Evolutionary conservation across 768 basidiomycete genomes (phyloP), one percentile per base, ranked within the genome.

Genomic region (Filobasidium floriforme): DNA sequence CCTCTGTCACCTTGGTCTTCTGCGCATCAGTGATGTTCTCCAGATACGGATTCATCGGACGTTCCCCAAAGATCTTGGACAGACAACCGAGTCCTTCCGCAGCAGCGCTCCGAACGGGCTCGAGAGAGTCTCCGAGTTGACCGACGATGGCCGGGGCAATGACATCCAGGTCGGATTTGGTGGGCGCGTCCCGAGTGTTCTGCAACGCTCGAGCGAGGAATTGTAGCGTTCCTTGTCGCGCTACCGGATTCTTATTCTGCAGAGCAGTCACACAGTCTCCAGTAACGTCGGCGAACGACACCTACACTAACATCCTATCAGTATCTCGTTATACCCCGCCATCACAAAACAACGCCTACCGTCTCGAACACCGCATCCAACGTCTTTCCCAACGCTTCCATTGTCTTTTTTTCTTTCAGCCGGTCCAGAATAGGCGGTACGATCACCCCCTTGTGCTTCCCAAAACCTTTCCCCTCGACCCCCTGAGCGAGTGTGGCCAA

Each of bases 51-150:
- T 88, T 92, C 54, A 99, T 83, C 19, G 88, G 87, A 32, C 94
- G 83, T 75, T 98, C 94, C 24, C 96, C 96, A 12, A 98, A 85
- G 84, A 98, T 93, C 82, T 90, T 97, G 89, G 93, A 93, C 71
- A 98, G 80, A 0, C 86, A 87, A 19, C 94, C 96, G 41, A 99
- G 81, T 71, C 87, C 89, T 44, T 83, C 83, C 0, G 92, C 92
- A n/a, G 92, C 90, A 70, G 92, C 89, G 65, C 87, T 88, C 52
- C 96, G 84, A 28, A 92, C 90, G 37, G 89, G 89, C 75, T 90
- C 94, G 68, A 85, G 87, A 12, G 89, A 84, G 75, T 99, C 96
- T 77, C 92, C 92, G 14, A 97, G 82, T 9, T 92, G 82, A 6
- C 80, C 72, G 7, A 87, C 85, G 15, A 97, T 82, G 9, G 84